These are phyloP conservation scores for Vigna mungo DNA, from an alignment of 306 rosid genomes.

Conservation along the genomic window DNA sequence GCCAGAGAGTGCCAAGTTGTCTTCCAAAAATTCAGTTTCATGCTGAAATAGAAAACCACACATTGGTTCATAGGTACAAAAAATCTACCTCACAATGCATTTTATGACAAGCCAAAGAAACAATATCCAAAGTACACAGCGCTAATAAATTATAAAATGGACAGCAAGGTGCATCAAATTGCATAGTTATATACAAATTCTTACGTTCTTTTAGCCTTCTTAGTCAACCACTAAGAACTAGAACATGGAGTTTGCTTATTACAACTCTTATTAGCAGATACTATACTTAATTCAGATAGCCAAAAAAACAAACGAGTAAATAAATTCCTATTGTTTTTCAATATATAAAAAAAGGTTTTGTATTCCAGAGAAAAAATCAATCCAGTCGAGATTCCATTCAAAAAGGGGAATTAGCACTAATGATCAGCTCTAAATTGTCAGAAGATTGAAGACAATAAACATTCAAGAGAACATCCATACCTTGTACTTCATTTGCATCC, in stretches of 20 bases:
- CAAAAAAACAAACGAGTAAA: slow-evolving; percentile 13
- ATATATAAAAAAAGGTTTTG: slow-evolving; percentile 21
- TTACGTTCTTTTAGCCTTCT: not conserved
- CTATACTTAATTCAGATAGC: not conserved
- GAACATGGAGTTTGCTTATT: not conserved
- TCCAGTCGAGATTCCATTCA: slow-evolving; percentile 13
- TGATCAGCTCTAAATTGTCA: slow-evolving; percentile 1
- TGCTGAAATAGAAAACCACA: slow-evolving; percentile 45
- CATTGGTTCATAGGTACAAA: slow-evolving; percentile 31
- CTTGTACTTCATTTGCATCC: slow-evolving; percentile 95
- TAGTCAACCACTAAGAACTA: slow-evolving; percentile 17
- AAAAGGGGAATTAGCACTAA: slow-evolving; percentile 3
- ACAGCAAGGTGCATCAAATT: not conserved
- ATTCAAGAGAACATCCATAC: slow-evolving; percentile 52
- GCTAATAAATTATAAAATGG: slow-evolving; percentile 1
- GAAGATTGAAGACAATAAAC: slow-evolving; percentile 6
- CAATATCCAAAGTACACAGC: slow-evolving; percentile 3
- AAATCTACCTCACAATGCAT: not conserved
- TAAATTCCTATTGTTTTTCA: not conserved
- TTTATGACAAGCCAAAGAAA: not conserved
- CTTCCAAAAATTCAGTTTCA: slow-evolving; percentile 59
- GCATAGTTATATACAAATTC: not conserved
- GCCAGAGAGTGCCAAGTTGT: slow-evolving; percentile 51
- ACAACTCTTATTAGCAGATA: slow-evolving; percentile 5
- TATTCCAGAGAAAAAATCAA: slow-evolving; percentile 13